A percentile compares a stretch with the other conserved stretches of the same genome.
Evolutionary conservation across 305 asterid species (phyloP).

Genomic region (Rubia occidens): DNA sequence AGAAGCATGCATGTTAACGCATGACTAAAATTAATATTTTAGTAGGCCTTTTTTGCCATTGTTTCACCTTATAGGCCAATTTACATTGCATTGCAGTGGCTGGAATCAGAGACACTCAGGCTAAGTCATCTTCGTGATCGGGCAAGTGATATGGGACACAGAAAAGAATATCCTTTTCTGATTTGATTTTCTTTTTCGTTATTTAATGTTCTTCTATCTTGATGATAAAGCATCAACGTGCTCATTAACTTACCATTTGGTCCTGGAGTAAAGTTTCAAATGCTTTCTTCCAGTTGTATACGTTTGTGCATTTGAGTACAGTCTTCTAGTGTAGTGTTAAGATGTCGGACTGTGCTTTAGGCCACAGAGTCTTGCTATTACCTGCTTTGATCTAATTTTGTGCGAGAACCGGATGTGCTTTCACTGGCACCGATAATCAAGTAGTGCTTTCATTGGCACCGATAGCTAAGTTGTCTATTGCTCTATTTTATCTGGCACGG

Average conservation of each 20-base stretch:
- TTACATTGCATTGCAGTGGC: constrained; percentile 60
- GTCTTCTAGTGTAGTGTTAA: not conserved
- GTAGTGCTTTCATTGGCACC: not conserved
- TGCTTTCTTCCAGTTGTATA: constrained; percentile 13
- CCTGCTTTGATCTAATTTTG: not conserved
- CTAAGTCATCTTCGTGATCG: constrained; percentile 97
- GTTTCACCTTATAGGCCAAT: constrained; percentile 8
- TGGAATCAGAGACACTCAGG: constrained; percentile 80
- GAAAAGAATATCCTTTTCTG: constrained; percentile 87
- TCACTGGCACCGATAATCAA: not conserved
- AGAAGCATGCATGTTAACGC: not conserved
- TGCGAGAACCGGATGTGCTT: not conserved
- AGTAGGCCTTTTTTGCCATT: not conserved
- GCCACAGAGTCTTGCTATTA: not conserved
- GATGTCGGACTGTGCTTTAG: not conserved
- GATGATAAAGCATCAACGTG: not conserved
- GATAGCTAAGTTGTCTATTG: no score
- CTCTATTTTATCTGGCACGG: not conserved
- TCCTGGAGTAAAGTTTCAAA: constrained; percentile 6
- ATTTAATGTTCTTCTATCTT: not conserved
- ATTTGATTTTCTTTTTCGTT: constrained; percentile 13
- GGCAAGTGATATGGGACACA: constrained; percentile 94
- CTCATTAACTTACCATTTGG: not conserved
- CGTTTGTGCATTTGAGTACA: not conserved
- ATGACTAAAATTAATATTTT: not conserved